Percentiles rank a stretch among this genome's conserved stretches.
Conservation (phyloP, 1,139 yeast genomes). For the Trichomonascaceae sp. region DNA sequence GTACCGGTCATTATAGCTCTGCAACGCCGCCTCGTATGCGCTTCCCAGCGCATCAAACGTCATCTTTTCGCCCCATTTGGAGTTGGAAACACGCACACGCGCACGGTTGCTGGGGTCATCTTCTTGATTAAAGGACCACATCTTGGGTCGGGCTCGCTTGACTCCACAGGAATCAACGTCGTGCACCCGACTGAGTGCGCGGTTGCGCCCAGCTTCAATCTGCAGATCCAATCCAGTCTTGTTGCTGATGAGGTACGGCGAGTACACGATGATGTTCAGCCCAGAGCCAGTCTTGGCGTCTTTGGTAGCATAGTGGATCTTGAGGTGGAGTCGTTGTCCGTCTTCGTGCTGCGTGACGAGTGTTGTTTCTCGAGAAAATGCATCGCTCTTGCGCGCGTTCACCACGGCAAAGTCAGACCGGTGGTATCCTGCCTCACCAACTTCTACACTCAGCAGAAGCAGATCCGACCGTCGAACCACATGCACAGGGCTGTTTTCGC, state of each 20-base stretch:
- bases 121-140: constrained; percentile 66
- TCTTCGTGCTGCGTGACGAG: constrained; percentile 21
- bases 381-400: constrained; percentile 38
- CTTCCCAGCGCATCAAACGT: constrained; percentile 91
- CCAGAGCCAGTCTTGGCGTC: constrained; percentile 10
- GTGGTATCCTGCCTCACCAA: constrained; percentile 48
- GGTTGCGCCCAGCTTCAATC: constrained; percentile 45
- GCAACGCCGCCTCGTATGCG: constrained; percentile 50
- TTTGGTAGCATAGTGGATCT: constrained; percentile 43
- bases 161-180: constrained; percentile 9
- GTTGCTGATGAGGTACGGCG: constrained; percentile 78
- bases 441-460: constrained; percentile 58
- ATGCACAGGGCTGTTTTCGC: constrained; percentile 61
- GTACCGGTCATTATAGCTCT: constrained; percentile 39
- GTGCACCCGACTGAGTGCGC: constrained; percentile 24
- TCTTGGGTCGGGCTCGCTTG: constrained; percentile 41
- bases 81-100: constrained; percentile 51
- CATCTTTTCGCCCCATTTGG: constrained; percentile 62
- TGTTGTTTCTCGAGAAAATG: constrained; percentile 43
- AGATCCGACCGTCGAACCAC: constrained; percentile 65
- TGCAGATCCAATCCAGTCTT: constrained; percentile 59
- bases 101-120: constrained; percentile 59
- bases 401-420: constrained; percentile 68
- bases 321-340: constrained; percentile 51
- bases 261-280: constrained; percentile 43